Evolutionary conservation across 2,329 filamentous ascomycete species (phyloP).

Genomic region (Ceratocystiopsis brevicomis): DNA sequence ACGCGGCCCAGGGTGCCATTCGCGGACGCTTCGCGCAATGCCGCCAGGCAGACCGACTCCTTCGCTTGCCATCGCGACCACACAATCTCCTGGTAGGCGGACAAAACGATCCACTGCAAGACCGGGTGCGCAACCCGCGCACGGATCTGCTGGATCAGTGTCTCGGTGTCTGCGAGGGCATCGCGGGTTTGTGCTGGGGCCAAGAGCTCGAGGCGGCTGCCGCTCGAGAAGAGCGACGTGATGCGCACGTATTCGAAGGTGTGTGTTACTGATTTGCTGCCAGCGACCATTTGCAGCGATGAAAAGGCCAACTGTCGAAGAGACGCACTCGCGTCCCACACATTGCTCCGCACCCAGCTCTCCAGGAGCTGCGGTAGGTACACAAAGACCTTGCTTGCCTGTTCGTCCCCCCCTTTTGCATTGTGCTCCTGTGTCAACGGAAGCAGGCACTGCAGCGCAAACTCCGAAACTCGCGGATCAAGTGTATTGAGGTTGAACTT

Average conservation of each 20-base stretch:
- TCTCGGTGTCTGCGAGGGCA: background rate
- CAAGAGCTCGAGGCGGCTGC: too few species aligned
- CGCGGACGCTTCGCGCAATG: conserved; percentile 12
- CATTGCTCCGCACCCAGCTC: too few species aligned
- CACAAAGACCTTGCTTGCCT: too few species aligned
- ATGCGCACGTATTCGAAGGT: too few species aligned
- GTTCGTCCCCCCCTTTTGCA: too few species aligned
- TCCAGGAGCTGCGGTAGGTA: too few species aligned
- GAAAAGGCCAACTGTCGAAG: too few species aligned
- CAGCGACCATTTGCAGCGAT: conserved; percentile 7
- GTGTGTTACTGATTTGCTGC: background rate
- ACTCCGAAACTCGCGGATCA: conserved; percentile 14
- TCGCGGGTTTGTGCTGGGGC: too few species aligned
- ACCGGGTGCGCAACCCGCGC: background rate
- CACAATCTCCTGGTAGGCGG: conserved; percentile 19
- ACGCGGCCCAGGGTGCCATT: conserved; percentile 15
- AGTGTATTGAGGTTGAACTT: conserved; percentile 5
- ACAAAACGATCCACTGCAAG: conserved; percentile 18
- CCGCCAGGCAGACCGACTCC: conserved; percentile 13
- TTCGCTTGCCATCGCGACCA: conserved; percentile 16
- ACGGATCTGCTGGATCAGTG: background rate
- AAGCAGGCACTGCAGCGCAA: conserved; percentile 11
- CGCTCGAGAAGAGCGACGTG: too few species aligned
- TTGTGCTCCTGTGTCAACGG: too few species aligned
- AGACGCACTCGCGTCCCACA: too few species aligned